Evolutionary conservation across 1,284 basidiomycete species (phyloP), one percentile per base, ranked within the genome.

Genomic region (Irpex sp.): DNA sequence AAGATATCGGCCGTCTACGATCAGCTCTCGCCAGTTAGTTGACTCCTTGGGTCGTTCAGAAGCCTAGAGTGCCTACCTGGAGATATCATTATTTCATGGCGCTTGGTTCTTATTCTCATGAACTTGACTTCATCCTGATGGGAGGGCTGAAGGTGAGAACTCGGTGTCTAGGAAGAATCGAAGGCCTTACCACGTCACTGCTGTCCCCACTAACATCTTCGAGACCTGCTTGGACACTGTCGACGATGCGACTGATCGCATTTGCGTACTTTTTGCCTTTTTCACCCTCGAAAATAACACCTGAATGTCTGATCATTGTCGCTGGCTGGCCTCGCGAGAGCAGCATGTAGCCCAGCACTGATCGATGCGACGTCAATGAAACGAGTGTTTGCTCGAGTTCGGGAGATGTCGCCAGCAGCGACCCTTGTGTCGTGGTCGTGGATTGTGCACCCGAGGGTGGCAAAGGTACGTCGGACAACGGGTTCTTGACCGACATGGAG

Each of bases 61-160:
- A 39, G 37, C 54, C 3, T 33, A n/a, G 46, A n/a, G 33, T 39
- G 31, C 87, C 53, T 63, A 94, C 95, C 92, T 64, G 95, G 95
- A 2, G 95, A 94, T 65, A 97, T 95, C 86, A 97, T 93, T 63
- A 97, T 81, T 73, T 97, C 95, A 74, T 97, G 94, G 62, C 90
- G 84, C 72, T 87, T 93, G 60, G 94, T 97, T 58, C 95, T 84
- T 76, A 97, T 94, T 59, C 95, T 81, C 84, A 97, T 87, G 71
- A 97, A 94, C 63, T 87, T 84, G 59, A 97, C 81, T 60, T 93
- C 90, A 72, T 97, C 95, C 94, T 96, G 67, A 55, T 55, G 5
- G 53, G 53, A 26, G 26, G 31, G 53, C 3, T 31, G 7, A 21
- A 6, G 57, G 43, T 21, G 4, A 21, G 5, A 54, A 19, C 55